A percentile compares a stretch with the other conserved stretches of the same genome.
These are phyloP conservation scores for Acanthamoeba royreba DNA, from an alignment of 208 protist species.

Conservation along the genomic window DNA sequence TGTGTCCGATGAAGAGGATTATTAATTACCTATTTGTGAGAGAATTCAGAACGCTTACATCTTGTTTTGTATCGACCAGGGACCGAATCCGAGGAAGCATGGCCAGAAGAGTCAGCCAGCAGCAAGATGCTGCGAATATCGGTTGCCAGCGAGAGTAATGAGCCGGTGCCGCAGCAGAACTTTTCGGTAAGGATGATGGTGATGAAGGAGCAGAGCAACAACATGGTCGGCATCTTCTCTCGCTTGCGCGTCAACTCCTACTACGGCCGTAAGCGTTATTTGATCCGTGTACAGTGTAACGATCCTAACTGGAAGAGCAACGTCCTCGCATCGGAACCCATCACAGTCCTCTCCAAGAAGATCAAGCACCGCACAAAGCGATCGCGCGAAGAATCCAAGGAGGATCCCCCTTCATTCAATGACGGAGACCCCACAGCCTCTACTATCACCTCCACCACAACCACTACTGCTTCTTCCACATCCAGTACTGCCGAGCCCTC, in stretches of 20 bases:
- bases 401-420: background rate
- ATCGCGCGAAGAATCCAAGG: background rate
- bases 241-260: slow-evolving; percentile 37
- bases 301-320: background rate
- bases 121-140: background rate
- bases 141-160: background rate
- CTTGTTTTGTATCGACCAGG: too few species aligned
- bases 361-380: background rate
- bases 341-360: slow-evolving; percentile 19
- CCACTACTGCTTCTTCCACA: too few species aligned
- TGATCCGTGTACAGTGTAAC: background rate
- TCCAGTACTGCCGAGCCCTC: too few species aligned
- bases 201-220: background rate
- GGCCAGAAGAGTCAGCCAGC: background rate
- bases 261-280: slow-evolving; percentile 4
- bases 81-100: background rate
- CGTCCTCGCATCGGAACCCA: background rate
- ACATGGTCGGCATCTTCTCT: background rate
- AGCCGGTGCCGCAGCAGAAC: background rate
- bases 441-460: too few species aligned
- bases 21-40: too few species aligned
- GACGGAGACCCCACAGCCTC: background rate
- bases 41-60: too few species aligned
- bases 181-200: background rate
- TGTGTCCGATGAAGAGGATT: too few species aligned